These are phyloP conservation scores for Kazachstania sp. DNA, from an alignment of 1,139 yeast genomes.

Conservation along the genomic window DNA sequence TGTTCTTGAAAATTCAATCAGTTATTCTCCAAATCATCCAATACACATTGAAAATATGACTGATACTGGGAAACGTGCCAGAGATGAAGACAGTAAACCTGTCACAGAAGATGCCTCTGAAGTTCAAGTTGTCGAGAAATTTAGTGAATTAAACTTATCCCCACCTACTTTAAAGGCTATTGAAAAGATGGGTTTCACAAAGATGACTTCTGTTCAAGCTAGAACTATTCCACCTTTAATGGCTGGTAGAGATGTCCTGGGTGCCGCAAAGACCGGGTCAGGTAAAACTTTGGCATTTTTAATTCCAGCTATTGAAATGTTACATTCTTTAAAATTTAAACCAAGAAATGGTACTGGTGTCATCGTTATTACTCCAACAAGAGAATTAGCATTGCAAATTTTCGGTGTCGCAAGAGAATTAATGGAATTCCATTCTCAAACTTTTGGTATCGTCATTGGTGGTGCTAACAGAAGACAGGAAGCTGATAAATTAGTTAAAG, in stretches of 20 bases:
- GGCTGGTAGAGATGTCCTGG: conserved; percentile 92
- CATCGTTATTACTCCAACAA: conserved; percentile 76
- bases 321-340: conserved; percentile 80
- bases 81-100: conserved; percentile 8
- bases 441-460: conserved; percentile 94
- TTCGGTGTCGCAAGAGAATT: conserved; percentile 94
- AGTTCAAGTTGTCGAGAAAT: conserved; percentile 26
- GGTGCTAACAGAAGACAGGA: conserved; percentile 98
- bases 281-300: conserved; percentile 95
- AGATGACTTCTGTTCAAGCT: conserved; percentile 89
- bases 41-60: neutral
- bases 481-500: conserved; percentile 86
- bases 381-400: conserved; percentile 91
- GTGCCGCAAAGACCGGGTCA: conserved; percentile 97
- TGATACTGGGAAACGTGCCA: conserved; percentile 11
- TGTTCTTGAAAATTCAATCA: too few species aligned
- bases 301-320: conserved; percentile 87
- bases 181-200: conserved; percentile 75
- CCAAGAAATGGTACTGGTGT: conserved; percentile 93
- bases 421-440: conserved; percentile 81
- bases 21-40: neutral
- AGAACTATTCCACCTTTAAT: conserved; percentile 89
- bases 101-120: neutral
- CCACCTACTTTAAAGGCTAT: conserved; percentile 75
- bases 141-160: conserved; percentile 60